Conservation (phyloP, 495 filamentous ascomycete genomes). For the Talaromyces liani region DNA sequence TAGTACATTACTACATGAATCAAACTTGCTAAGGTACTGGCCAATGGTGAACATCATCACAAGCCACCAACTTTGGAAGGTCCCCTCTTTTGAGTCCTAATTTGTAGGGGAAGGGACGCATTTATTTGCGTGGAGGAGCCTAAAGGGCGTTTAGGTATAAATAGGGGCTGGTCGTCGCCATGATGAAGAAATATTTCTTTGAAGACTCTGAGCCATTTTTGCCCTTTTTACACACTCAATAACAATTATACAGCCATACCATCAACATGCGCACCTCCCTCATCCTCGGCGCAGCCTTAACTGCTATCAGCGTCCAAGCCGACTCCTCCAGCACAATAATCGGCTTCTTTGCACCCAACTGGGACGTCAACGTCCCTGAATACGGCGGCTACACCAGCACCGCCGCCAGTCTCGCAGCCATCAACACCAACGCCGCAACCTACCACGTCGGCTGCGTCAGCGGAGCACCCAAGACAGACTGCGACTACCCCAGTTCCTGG, state of each 20-base stretch:
- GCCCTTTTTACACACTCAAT: background rate
- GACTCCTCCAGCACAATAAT: background rate
- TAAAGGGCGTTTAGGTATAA: background rate
- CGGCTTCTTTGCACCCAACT: background rate
- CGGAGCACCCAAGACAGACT: conserved; percentile 15
- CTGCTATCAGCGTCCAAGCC: background rate
- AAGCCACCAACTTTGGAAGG: background rate
- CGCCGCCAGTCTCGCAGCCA: conserved; percentile 17
- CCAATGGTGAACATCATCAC: background rate
- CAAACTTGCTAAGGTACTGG: background rate
- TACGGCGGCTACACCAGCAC: conserved; percentile 13
- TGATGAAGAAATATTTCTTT: background rate
- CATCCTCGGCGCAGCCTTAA: background rate
- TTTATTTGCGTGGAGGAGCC: background rate
- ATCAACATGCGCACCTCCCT: background rate
- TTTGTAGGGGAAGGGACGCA: background rate
- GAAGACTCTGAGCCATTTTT: background rate
- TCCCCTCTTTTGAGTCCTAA: background rate
- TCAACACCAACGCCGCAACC: conserved; percentile 20
- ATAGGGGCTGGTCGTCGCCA: background rate
- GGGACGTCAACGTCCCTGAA: background rate
- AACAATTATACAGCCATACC: background rate
- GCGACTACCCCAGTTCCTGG: conserved; percentile 13
- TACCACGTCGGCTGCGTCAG: conserved; percentile 19
- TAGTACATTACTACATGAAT: no score